Percentiles rank a stretch among this genome's conserved stretches.
phyloP scores from a whole-genome alignment of 2,329 filamentous ascomycete species.

The Scedosporium dehoogii region DNA sequence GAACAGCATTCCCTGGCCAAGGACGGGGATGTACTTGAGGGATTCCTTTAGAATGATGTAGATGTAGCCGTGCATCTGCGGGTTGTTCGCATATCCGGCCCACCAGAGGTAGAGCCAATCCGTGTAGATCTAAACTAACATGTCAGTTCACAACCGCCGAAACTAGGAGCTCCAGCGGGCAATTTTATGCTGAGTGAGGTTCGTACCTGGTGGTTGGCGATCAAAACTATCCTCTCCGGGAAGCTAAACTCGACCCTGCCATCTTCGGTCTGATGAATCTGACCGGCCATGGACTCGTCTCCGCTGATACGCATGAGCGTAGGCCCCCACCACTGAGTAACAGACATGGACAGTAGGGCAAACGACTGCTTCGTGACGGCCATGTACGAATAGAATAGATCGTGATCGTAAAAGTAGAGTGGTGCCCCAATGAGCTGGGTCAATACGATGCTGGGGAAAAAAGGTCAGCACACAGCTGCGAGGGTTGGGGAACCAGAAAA shows the following conservation, averaged over 20 bases:
- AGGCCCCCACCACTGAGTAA: constrained; percentile 83
- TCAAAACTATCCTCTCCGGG: constrained; percentile 69
- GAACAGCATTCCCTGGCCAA: constrained; percentile 75
- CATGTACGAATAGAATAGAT: constrained; percentile 80
- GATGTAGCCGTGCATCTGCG: constrained; percentile 72
- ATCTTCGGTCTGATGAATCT: constrained; percentile 60
- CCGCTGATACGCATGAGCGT: constrained; percentile 76
- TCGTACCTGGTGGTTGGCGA: constrained; percentile 72
- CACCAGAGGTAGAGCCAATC: constrained; percentile 94
- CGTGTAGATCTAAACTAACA: constrained; percentile 55
- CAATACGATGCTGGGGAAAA: constrained; percentile 44
- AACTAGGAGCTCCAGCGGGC: not conserved
- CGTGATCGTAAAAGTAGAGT: constrained; percentile 64
- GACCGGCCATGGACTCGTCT: constrained; percentile 66
- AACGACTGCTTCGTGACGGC: constrained; percentile 78
- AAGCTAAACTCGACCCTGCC: constrained; percentile 71
- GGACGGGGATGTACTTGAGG: constrained; percentile 67
- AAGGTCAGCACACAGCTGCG: not conserved
- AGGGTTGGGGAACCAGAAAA: not conserved
- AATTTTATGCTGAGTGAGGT: not conserved
- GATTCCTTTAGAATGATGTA: constrained; percentile 90
- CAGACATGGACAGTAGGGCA: constrained; percentile 64
- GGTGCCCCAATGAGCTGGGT: constrained; percentile 71
- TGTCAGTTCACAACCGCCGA: constrained; percentile 14
- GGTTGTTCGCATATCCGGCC: constrained; percentile 71